These are phyloP conservation scores for Alternaria novae-zelandiae DNA, from an alignment of 2,329 filamentous ascomycete genomes.

Conservation along the genomic window DNA sequence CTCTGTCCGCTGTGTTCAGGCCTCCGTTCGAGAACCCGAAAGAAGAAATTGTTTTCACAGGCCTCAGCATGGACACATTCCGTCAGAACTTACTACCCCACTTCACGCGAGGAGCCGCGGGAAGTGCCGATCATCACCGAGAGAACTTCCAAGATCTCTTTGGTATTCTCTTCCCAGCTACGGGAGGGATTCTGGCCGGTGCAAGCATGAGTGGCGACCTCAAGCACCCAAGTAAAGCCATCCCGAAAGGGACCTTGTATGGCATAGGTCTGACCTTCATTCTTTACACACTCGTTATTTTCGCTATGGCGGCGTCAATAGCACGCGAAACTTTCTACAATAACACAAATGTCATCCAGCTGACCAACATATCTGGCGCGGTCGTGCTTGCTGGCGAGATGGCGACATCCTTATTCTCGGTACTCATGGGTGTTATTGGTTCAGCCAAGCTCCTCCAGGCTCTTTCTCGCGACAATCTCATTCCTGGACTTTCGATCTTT, in stretches of 20 bases:
- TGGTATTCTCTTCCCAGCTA: constrained; percentile 82
- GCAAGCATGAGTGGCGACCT: constrained; percentile 91
- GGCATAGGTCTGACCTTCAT: constrained; percentile 78
- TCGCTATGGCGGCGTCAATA: constrained; percentile 79
- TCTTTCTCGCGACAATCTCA: constrained; percentile 76
- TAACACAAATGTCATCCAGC: constrained; percentile 80
- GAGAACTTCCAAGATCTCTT: constrained; percentile 83
- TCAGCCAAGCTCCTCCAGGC: constrained; percentile 86
- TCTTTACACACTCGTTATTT: constrained; percentile 76
- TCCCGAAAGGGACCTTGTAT: constrained; percentile 82
- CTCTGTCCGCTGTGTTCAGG: constrained; percentile 73
- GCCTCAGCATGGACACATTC: constrained; percentile 73
- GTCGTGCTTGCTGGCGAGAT: constrained; percentile 82
- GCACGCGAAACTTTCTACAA: constrained; percentile 75
- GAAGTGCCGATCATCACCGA: constrained; percentile 66
- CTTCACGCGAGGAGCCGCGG: constrained; percentile 67
- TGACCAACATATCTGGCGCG: constrained; percentile 77
- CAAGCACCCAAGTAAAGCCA: constrained; percentile 80
- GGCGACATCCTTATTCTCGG: constrained; percentile 82
- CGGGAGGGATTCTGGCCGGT: constrained; percentile 68
- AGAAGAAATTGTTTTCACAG: constrained; percentile 77
- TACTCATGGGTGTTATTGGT: constrained; percentile 85
- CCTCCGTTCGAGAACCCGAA: constrained; percentile 69
- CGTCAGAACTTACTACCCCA: constrained; percentile 74
- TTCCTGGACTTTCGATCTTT: constrained; percentile 78